phyloP scores from a whole-genome alignment of 1,139 yeast genomes.

The Candida tropicalis region DNA sequence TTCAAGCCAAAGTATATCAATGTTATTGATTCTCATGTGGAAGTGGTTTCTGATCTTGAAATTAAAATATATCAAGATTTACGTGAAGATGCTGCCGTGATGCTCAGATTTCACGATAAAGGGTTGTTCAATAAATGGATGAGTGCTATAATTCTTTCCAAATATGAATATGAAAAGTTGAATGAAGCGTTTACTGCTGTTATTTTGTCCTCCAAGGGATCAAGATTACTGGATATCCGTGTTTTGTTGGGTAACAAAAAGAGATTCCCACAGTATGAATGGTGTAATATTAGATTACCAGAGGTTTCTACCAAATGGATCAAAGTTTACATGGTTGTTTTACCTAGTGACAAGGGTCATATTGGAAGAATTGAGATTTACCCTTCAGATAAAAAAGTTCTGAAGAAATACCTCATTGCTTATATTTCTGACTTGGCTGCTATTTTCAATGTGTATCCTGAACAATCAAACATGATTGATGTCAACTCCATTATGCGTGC shows the following conservation, averaged over 20 bases:
- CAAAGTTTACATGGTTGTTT: slow-evolving; percentile 48
- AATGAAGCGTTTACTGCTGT: slow-evolving; percentile 63
- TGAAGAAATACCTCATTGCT: slow-evolving; percentile 50
- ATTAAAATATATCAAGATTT: slow-evolving; percentile 44
- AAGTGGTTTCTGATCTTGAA: slow-evolving; percentile 24
- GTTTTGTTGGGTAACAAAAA: slow-evolving; percentile 51
- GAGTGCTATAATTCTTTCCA: slow-evolving; percentile 48
- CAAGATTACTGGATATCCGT: slow-evolving; percentile 55
- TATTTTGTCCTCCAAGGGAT: slow-evolving; percentile 54
- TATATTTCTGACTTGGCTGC: slow-evolving; percentile 45
- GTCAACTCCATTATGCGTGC: slow-evolving; percentile 54
- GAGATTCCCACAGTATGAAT: slow-evolving; percentile 49
- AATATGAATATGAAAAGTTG: slow-evolving; percentile 52
- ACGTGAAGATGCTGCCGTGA: slow-evolving; percentile 34
- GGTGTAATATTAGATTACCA: slow-evolving; percentile 61
- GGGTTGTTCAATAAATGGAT: slow-evolving; percentile 46
- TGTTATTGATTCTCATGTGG: slow-evolving; percentile 47
- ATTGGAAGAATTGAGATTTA: slow-evolving; percentile 54
- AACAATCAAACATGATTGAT: slow-evolving; percentile 54
- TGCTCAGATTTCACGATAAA: slow-evolving; percentile 33
- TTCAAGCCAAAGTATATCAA: slow-evolving; percentile 51
- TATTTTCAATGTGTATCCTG: slow-evolving; percentile 57
- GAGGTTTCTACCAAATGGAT: slow-evolving; percentile 59
- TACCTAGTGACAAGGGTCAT: slow-evolving; percentile 43
- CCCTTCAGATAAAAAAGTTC: slow-evolving; percentile 38